Percentiles rank a stretch among this genome's conserved stretches.
These are phyloP conservation scores for Monosporascus sp. DNA, from an alignment of 2,329 filamentous ascomycete genomes.

Conservation along the genomic window DNA sequence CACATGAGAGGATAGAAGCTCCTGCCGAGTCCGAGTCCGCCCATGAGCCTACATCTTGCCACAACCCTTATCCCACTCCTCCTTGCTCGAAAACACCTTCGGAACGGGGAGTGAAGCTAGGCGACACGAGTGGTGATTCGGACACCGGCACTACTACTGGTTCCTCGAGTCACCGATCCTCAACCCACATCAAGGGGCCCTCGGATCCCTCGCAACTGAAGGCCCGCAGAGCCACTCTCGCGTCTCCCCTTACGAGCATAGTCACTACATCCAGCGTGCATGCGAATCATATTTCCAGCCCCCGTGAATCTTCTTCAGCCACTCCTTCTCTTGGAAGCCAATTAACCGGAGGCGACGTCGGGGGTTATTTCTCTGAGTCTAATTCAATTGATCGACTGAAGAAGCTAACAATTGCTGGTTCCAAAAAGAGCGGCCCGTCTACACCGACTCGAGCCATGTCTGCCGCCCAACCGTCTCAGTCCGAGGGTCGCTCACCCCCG, in stretches of 20 bases:
- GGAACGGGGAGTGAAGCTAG: conserved; percentile 37
- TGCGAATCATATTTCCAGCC: conserved; percentile 65
- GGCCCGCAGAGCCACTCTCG: conserved; percentile 38
- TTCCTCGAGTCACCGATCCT: conserved; percentile 27
- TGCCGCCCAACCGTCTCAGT: conserved; percentile 47
- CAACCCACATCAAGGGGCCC: conserved; percentile 37
- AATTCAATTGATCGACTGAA: conserved; percentile 64
- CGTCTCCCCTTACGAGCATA: conserved; percentile 58
- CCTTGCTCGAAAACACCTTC: conserved; percentile 46
- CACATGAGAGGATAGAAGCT: conserved; percentile 33
- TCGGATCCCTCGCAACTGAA: conserved; percentile 38
- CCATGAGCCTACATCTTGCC: conserved; percentile 22
- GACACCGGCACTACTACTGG: conserved; percentile 28
- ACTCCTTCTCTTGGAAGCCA: conserved; percentile 42
- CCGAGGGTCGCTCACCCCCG: conserved; percentile 28
- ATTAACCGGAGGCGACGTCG: conserved; percentile 30
- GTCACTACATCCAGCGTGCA: conserved; percentile 59
- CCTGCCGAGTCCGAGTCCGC: conserved; percentile 24
- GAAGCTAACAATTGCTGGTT: conserved; percentile 82
- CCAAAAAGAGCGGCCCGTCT: conserved; percentile 84
- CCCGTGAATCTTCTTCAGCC: conserved; percentile 50
- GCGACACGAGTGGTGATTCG: conserved; percentile 35
- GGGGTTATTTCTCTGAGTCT: conserved; percentile 44
- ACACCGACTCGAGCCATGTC: conserved; percentile 87
- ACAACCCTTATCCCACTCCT: conserved; percentile 52